A percentile compares a stretch with the other conserved stretches of the same genome.
Evolutionary conservation across 1,139 yeast genomes (phyloP).

Genomic region (Suhomyces chickasaworum): DNA sequence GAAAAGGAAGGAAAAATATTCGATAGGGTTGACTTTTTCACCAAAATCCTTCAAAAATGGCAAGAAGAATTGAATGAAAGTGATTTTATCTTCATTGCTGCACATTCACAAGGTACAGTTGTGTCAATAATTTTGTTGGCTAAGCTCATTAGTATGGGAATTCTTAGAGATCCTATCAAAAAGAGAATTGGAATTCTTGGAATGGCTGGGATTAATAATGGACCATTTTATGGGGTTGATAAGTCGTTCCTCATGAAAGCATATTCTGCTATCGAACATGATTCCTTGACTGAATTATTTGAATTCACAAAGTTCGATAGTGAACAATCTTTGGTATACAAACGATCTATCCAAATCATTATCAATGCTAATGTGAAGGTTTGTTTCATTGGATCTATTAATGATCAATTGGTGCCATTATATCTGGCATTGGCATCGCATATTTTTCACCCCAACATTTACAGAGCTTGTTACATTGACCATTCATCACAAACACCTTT

Average conservation of each 20-base stretch:
- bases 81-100: conserved; percentile 83
- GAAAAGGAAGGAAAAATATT: conserved; percentile 92
- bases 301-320: conserved; percentile 81
- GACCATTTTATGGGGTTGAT: conserved; percentile 90
- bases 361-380: conserved; percentile 74
- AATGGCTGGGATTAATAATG: conserved; percentile 95
- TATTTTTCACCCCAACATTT: conserved; percentile 84
- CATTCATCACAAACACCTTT: conserved; percentile 51
- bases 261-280: conserved; percentile 86
- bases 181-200: conserved; percentile 75
- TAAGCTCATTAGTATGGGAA: conserved; percentile 67
- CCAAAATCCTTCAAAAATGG: conserved; percentile 72
- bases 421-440: conserved; percentile 86
- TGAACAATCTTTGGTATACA: conserved; percentile 67
- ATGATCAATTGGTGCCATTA: conserved; percentile 90
- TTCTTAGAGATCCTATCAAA: conserved; percentile 49
- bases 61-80: conserved; percentile 68
- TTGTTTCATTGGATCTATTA: conserved; percentile 81
- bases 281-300: conserved; percentile 80
- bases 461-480: conserved; percentile 87
- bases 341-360: conserved; percentile 65
- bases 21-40: conserved; percentile 81
- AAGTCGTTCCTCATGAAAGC: conserved; percentile 83
- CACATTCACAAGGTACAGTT: conserved; percentile 96
- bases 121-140: conserved; percentile 82